Percentiles rank a stretch among this genome's conserved stretches.
phyloP scores from a whole-genome alignment of 176 grass and related monocot genomes.

The Puccinellia tenuiflora region DNA sequence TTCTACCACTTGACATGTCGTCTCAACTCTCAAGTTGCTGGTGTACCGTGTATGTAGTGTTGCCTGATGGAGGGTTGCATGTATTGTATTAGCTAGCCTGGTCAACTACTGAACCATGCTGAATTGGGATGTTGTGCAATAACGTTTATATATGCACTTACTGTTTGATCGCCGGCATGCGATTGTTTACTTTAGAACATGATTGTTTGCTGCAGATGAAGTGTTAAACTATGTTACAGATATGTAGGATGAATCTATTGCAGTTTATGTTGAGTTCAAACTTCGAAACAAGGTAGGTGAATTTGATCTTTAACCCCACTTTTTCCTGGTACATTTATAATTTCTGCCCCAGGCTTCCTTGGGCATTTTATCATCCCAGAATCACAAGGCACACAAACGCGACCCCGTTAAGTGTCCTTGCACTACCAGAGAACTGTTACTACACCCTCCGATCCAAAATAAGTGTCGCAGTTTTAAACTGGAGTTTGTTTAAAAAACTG shows the following conservation, averaged over 20 bases:
- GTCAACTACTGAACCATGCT: not conserved
- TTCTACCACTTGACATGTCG: not conserved
- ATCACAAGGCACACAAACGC: no score
- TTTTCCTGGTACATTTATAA: no score
- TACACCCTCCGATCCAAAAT: no score
- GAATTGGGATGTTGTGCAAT: not conserved
- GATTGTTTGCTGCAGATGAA: not conserved
- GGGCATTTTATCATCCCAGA: no score
- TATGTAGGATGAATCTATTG: not conserved
- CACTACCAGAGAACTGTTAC: no score
- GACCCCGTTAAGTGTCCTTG: no score
- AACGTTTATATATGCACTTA: not conserved
- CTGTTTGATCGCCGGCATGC: not conserved
- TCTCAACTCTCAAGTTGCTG: not conserved
- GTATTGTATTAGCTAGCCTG: not conserved
- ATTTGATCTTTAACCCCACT: no score
- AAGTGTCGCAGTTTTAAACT: no score
- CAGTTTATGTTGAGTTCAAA: no score
- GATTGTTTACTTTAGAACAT: not conserved
- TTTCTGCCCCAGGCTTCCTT: no score
- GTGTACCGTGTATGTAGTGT: not conserved
- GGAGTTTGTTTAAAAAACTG: no score
- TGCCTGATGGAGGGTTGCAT: not conserved
- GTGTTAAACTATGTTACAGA: not conserved
- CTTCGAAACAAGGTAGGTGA: no score